Base-by-base conservation (phyloP, 495 filamentous ascomycete genomes). In the Talaromyces stipitatus region DNA sequence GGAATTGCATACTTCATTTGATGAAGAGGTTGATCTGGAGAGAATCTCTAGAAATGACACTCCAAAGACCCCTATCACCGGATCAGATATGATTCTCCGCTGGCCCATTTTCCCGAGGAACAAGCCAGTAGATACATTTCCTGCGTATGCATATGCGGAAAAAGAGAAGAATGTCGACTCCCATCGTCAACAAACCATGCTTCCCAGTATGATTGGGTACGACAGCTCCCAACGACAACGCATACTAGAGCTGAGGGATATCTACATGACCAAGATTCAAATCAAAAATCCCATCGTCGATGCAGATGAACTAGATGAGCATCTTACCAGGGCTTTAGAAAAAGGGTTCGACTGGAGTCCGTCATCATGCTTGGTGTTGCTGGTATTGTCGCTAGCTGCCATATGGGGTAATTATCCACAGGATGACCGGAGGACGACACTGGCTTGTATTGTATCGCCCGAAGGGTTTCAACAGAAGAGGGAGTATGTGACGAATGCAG, bases 341-440 rank as follows among this genome's bases (percentile, higher is more conserved):
- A 68, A 65, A 12, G 69, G 66, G 2, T 62, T 67, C 45, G 64
- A 64, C 47, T 72, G 69, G 70, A 68, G 64, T 14, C 57, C 64
- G 5, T 60, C 68, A 4, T 67, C 69, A 2, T 73, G 69, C 32
- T 56, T 73, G 32, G 60, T 72, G 29, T 57, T 72, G 14, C 62
- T 71, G 20, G 61, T 69, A n/a, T 64, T 71, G 59, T 69, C 69
- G 5, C 67, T 73, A 26, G 70, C 69, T 4, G 66, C 70, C 7
- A 67, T 72, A 24, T 66, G 66, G 60, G 70, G 69, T 14, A 61
- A 69, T 46, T 71, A 71, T 56, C 62, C 62, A 9, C 69, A 71
- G 26, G 63, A 65, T 5, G 66, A 68, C 22, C 18, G 43, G 48
- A 61, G 62, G 23, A 61, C 60, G 16, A 59, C 64, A 56, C 41